phyloP scores from a whole-genome alignment of 371 early-diverging fungal species.

The Apophysomyces trapeziformis region DNA sequence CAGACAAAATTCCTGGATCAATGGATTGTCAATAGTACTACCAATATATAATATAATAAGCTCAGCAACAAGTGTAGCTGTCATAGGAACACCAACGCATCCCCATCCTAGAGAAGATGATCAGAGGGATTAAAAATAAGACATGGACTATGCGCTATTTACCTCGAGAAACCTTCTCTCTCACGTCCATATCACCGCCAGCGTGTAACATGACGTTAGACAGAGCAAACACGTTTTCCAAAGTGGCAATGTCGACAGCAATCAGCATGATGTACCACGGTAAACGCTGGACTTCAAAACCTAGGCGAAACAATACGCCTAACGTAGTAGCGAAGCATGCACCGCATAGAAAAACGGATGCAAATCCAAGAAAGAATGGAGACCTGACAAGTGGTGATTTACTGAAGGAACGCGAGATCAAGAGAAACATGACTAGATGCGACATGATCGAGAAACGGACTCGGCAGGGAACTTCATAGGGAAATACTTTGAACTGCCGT shows the following conservation, averaged over 20 bases:
- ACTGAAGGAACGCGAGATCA: slow-evolving; percentile 67
- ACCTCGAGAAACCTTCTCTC: slow-evolving; percentile 71
- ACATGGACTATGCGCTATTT: background rate
- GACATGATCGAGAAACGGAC: slow-evolving; percentile 26
- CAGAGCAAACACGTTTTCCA: slow-evolving; percentile 74
- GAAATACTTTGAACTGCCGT: slow-evolving; percentile 32
- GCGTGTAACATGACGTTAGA: slow-evolving; percentile 73
- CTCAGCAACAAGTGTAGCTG: slow-evolving; percentile 59
- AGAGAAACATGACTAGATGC: slow-evolving; percentile 50
- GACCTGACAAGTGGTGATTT: slow-evolving; percentile 73
- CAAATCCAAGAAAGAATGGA: slow-evolving; percentile 71
- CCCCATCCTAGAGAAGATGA: slow-evolving; percentile 47
- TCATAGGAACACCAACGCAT: slow-evolving; percentile 69
- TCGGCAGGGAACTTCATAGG: slow-evolving; percentile 29
- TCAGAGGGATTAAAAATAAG: background rate
- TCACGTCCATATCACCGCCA: slow-evolving; percentile 70
- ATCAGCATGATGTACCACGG: slow-evolving; percentile 71
- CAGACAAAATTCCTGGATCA: slow-evolving; percentile 74
- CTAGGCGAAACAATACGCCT: slow-evolving; percentile 32
- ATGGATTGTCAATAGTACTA: slow-evolving; percentile 56
- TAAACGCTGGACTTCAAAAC: slow-evolving; percentile 26
- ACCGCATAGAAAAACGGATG: slow-evolving; percentile 53
- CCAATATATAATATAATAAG: slow-evolving; percentile 58
- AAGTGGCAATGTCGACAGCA: slow-evolving; percentile 69
- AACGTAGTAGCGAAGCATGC: slow-evolving; percentile 39